Evolutionary conservation across 2,329 filamentous ascomycete genomes (phyloP).

Genomic region (Penicillium sclerotiorum): DNA sequence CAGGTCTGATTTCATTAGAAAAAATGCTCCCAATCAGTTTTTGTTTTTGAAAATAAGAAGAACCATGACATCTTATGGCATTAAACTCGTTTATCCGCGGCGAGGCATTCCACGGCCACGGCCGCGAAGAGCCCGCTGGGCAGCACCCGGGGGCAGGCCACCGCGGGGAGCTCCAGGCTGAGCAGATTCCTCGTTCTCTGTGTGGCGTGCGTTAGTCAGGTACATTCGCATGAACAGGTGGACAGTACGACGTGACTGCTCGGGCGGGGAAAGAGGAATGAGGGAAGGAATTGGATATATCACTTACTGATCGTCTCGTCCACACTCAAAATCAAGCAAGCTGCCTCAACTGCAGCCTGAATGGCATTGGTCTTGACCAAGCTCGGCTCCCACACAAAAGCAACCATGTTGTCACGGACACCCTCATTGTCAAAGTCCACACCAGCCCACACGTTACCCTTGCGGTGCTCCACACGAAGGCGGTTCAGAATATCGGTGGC

Average conservation of each 20-base stretch:
- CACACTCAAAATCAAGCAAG: slow-evolving; percentile 91
- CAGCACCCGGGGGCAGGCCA: slow-evolving; percentile 75
- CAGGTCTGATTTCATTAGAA: slow-evolving; percentile 15
- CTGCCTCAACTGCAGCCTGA: slow-evolving; percentile 92
- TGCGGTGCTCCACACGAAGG: slow-evolving; percentile 92
- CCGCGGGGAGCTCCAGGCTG: slow-evolving; percentile 78
- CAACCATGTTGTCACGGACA: slow-evolving; percentile 89
- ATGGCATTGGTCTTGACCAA: slow-evolving; percentile 97
- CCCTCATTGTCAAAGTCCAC: slow-evolving; percentile 94
- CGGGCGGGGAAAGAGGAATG: background rate
- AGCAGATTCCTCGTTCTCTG: slow-evolving; percentile 87
- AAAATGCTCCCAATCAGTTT: slow-evolving; percentile 12
- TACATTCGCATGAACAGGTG: background rate
- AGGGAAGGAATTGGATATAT: slow-evolving; percentile 1
- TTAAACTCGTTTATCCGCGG: slow-evolving; percentile 29
- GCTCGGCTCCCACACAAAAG: slow-evolving; percentile 96
- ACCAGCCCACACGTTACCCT: slow-evolving; percentile 90
- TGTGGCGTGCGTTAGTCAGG: slow-evolving; percentile 22
- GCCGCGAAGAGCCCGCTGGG: slow-evolving; percentile 83
- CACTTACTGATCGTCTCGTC: slow-evolving; percentile 89
- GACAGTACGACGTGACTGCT: background rate
- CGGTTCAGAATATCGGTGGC: slow-evolving; percentile 97
- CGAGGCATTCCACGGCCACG: slow-evolving; percentile 85
- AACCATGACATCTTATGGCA: slow-evolving; percentile 25
- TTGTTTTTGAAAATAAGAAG: slow-evolving; percentile 7